phyloP scores from a whole-genome alignment of 2,329 filamentous ascomycete genomes.

The Zopfia rhizophila region DNA sequence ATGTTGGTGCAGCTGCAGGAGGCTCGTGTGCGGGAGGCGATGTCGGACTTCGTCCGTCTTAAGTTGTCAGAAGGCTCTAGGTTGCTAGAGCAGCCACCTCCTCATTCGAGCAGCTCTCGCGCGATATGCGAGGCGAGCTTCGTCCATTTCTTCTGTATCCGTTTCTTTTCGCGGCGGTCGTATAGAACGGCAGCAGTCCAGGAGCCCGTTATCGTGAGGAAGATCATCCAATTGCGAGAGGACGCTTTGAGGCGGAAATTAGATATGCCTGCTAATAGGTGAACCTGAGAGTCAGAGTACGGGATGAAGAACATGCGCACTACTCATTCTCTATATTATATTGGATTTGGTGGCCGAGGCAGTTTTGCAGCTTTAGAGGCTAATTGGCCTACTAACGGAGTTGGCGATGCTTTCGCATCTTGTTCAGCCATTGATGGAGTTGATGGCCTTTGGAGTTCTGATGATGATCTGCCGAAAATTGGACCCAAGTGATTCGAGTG shows the following conservation, averaged over 20 bases:
- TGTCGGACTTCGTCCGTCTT: too few relatives aligned
- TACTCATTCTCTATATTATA: slow-evolving; percentile 54
- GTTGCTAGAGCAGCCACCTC: too few relatives aligned
- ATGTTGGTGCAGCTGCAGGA: too few relatives aligned
- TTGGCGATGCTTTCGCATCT: slow-evolving; percentile 39
- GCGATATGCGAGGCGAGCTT: slow-evolving; percentile 86
- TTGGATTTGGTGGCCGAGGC: slow-evolving; percentile 48
- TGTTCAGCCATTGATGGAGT: slow-evolving; percentile 45
- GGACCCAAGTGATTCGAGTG: too few relatives aligned
- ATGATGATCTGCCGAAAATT: slow-evolving; percentile 37
- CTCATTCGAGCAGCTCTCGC: slow-evolving; percentile 76
- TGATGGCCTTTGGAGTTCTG: slow-evolving; percentile 20
- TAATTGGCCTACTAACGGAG: slow-evolving; percentile 31
- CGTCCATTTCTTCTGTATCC: slow-evolving; percentile 86
- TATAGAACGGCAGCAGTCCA: slow-evolving; percentile 87
- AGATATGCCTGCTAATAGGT: slow-evolving; percentile 73
- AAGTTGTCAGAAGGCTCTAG: too few relatives aligned
- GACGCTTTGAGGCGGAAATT: slow-evolving; percentile 85
- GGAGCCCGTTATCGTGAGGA: slow-evolving; percentile 80
- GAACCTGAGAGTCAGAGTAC: slow-evolving; percentile 17
- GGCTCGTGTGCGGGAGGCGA: too few relatives aligned
- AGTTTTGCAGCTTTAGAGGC: slow-evolving; percentile 37
- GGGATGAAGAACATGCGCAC: slow-evolving; percentile 32
- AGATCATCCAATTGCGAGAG: slow-evolving; percentile 98
- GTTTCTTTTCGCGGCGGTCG: slow-evolving; percentile 90